Conservation (phyloP, 805 yeast genomes). For the Barnettozyma californica region DNA sequence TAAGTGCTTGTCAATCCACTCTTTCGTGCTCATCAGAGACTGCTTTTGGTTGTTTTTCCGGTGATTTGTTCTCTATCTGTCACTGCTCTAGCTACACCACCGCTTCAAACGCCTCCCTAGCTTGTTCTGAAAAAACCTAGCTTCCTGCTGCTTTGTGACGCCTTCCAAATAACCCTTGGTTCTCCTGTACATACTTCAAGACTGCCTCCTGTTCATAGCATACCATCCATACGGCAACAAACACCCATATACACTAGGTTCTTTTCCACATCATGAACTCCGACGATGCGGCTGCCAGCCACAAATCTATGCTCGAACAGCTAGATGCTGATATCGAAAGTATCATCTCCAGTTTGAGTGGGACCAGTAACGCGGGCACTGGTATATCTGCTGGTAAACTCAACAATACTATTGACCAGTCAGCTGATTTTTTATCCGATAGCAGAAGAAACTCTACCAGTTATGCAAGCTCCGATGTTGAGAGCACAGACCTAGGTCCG, state of each 20-base stretch:
- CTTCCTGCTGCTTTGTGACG: neutral
- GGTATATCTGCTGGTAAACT: slow-evolving; percentile 5
- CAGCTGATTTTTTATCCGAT: slow-evolving; percentile 8
- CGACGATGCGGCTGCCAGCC: slow-evolving; percentile 4
- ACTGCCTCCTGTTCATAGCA: slow-evolving; percentile 2
- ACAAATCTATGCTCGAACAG: slow-evolving; percentile 13
- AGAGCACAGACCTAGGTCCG: slow-evolving; percentile 29
- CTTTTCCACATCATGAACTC: neutral
- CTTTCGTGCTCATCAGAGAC: neutral
- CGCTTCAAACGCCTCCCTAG: neutral
- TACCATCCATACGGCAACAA: neutral
- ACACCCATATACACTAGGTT: neutral
- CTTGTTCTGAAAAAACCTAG: neutral
- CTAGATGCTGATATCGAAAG: slow-evolving; percentile 26
- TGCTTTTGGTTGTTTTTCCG: neutral
- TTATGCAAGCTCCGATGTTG: slow-evolving; percentile 34
- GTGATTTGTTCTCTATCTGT: neutral
- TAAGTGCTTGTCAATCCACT: neutral
- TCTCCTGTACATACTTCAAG: slow-evolving; percentile 11
- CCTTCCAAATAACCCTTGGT: neutral
- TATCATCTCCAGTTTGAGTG: slow-evolving; percentile 28
- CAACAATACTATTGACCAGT: slow-evolving; percentile 11
- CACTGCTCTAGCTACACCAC: neutral
- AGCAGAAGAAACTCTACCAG: slow-evolving; percentile 35
- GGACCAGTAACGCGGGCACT: slow-evolving; percentile 16